These are phyloP conservation scores for Hortiboletus rubellus DNA, from an alignment of 1,284 basidiomycete species.

Conservation along the genomic window DNA sequence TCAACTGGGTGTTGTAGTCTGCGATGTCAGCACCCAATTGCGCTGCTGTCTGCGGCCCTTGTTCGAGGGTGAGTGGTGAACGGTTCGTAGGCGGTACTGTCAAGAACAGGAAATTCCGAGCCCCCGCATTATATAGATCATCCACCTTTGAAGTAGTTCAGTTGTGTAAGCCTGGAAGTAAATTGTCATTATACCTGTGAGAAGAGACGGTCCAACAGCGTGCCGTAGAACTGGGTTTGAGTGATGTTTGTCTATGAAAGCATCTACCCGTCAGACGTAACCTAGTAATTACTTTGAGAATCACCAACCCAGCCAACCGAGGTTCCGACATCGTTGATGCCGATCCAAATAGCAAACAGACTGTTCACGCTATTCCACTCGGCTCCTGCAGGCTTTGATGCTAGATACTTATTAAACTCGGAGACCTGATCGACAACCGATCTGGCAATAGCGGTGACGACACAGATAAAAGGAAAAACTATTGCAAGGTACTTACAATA, in stretches of 20 bases:
- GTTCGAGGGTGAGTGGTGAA: conserved; percentile 53
- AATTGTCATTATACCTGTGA: conserved; percentile 43
- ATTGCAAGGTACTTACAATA: conserved; percentile 42
- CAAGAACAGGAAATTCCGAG: conserved; percentile 63
- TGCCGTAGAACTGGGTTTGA: conserved; percentile 49
- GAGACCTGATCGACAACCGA: conserved; percentile 63
- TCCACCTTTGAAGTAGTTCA: conserved; percentile 44
- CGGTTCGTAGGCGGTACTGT: conserved; percentile 66
- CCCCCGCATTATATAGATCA: conserved; percentile 52
- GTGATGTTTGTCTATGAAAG: conserved; percentile 52
- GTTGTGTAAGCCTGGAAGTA: neutral
- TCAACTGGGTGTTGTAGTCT: conserved; percentile 54
- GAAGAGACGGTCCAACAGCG: conserved; percentile 56
- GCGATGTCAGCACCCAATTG: conserved; percentile 44
- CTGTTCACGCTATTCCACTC: conserved; percentile 56
- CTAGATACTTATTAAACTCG: conserved; percentile 54
- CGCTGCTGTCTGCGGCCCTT: conserved; percentile 42
- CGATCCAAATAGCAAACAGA: conserved; percentile 65
- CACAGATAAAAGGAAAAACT: neutral
- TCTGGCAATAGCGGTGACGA: conserved; percentile 31
- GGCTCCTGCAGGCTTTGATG: conserved; percentile 50
- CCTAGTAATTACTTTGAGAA: conserved; percentile 7
- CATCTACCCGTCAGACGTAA: neutral
- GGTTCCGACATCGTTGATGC: conserved; percentile 63
- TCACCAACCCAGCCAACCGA: conserved; percentile 49